Evolutionary conservation across 2,329 filamentous ascomycete genomes (phyloP), one percentile per base, ranked within the genome.

Genomic region (Purpureocillium takamizusanense): DNA sequence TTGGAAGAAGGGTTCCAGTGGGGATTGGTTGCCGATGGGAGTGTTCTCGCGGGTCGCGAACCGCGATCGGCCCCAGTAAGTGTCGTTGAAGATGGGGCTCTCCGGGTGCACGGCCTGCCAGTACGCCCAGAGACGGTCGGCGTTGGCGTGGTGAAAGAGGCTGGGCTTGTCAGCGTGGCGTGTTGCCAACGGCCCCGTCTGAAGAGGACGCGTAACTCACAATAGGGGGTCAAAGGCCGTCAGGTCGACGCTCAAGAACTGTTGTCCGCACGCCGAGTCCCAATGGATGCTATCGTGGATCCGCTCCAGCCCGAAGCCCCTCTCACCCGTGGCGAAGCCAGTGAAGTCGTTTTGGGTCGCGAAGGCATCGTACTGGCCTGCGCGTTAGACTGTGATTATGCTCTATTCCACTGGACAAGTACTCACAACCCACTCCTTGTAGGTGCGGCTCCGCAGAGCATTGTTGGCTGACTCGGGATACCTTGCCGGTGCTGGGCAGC

Each of bases 61-160:
- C 21, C 56, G 53, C 4, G 60, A 50, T 5, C 48, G 43, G 23
- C 57, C 59, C 2, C 15, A 31, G 46, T 66, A 67, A 6, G 60
- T 53, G 34, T 44, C 46, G 25, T 40, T 48, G 48, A 67, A 64
- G 23, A 62, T 51, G 38, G 50, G 44, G 42, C 58, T 46, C 33
- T 49, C 42, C 16, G 63, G 63, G 41, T 53, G 48, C 36, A 73
- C 62, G 21, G 60, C 61, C 49, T 71, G 61, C 65, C 64, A 74
- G 47, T 71, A 65, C n/a, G 75, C 69, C 58, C 78, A 81, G 29
- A 83, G 63, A 31, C 79, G 72, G 49, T 83, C 78, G 38, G 83
- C 68, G 48, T 83, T 77, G 50, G 67, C 57, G 58, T 71, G 70
- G 42, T 71, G 68, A 18, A 71, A 51, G 65, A 63, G 65, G 47